Evolutionary conservation across 176 grass and related monocot species (phyloP), one percentile per base, ranked within the genome.

Genomic region (Lolium multiflorum): DNA sequence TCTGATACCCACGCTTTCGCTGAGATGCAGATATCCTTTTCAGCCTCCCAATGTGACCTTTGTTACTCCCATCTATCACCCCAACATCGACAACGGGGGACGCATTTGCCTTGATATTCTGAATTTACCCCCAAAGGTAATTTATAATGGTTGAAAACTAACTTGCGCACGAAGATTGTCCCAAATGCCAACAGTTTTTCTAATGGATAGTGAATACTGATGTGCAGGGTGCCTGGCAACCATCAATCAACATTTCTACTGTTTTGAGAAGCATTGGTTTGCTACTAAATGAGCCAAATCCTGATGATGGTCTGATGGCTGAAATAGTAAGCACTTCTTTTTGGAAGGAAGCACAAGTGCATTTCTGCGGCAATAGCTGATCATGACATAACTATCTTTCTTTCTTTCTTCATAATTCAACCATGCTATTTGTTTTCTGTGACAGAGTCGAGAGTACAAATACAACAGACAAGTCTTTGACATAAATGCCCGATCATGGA

Each of bases 71-170:
- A 95, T 98, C 82, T 98, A 95, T 71, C 93, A 98, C 87, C 96
- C 96, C 47, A 98, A 95, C 78, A 98, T 98, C n/a, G 96, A 98
- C 80, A 95, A 91, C 52, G 96, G 91, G 84, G 93, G 96, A 17
- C 91, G 93, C 25, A 93, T 98, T 82, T 98, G 96, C 79, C 96
- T 95, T 87, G 93, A 94, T 89, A 98, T 98, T 90, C 91, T 98
- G 35, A 98, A 98, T 86, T 85, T 98, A 76, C 96, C 93, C 44
- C 96, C 96, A 79, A 98, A 94, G 93, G 96, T 98, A 82, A 56
- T 76, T 80, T 3, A 50, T 59, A 51, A 24, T 2, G 68, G 52
- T 17, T 18, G 7, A 51, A 74, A 35, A 49, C 52, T 81, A 49
- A 59, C 43, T 2, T 3, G 17, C 43, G 12, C 81, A 16, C 63